Evolutionary conservation across 2,329 filamentous ascomycete genomes (phyloP), one percentile per base, ranked within the genome.

Genomic region (Phoma sp.): DNA sequence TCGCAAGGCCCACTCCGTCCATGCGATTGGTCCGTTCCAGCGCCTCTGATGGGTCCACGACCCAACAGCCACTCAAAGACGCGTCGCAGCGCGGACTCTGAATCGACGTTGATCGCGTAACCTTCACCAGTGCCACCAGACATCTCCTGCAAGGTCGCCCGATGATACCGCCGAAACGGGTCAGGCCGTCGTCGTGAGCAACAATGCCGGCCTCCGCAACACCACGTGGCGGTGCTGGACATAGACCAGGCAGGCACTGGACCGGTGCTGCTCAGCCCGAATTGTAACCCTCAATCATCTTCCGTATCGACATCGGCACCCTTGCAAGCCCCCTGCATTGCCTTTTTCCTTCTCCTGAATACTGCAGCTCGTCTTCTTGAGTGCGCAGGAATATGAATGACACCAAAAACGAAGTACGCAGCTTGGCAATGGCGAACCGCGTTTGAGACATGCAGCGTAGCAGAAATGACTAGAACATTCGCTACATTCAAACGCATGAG

Each of bases 361-460:
- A 59, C 57, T 55, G 50, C 59, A 62, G 57, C 53, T 53, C 49
- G 47, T 56, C 35, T 22, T 47, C 32, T 33, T 49, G 46, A 35
- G 37, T 7, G 6, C 14, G 7, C 27, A 37, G 27, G 32, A 42
- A 22, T 11, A 27, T 46, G 32, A 18, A 37, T 39, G 42, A 36
- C 65, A 61, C 60, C 53, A 59, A 57, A 60, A 25, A 45, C 43
- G 49, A 58, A 32, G 22, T 60, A 51, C 25, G 49, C 46, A 50
- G 46, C 43, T 47, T 38, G 52, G 43, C 33, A 41, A 42, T 57
- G 56, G 58, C 60, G 51, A 54, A 55, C 49, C 41, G 38, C 35
- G 24, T 55, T 55, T 61, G 67, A 72, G 51, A 72, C 71, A 58
- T 62, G 52, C 44, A 57, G 64, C 38, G 69, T 72, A 35, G 66